Evolutionary conservation across 2,329 filamentous ascomycete genomes (phyloP).

Genomic region (Talaromyces sp.): DNA sequence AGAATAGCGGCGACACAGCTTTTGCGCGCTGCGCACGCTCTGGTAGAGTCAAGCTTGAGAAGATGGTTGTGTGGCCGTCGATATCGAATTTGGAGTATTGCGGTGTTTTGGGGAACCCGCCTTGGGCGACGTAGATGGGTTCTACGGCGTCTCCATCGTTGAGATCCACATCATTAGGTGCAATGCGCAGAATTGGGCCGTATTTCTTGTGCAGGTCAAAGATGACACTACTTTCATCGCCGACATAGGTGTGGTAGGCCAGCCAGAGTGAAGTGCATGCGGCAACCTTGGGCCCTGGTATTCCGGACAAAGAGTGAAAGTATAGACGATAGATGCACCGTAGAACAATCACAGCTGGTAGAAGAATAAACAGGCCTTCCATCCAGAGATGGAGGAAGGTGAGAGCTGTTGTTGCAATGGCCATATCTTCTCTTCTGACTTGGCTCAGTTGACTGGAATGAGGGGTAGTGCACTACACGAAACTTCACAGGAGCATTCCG

Average conservation of each 20-base stretch:
- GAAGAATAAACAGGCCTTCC: neutral
- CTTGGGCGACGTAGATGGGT: conserved; percentile 48
- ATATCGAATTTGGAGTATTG: conserved; percentile 55
- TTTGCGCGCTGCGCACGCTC: conserved; percentile 47
- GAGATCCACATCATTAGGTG: conserved; percentile 39
- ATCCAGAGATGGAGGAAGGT: neutral
- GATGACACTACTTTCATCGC: conserved; percentile 22
- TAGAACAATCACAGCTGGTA: neutral
- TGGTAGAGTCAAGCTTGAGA: conserved; percentile 42
- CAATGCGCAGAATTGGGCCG: conserved; percentile 30
- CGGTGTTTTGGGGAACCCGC: conserved; percentile 50
- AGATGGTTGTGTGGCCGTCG: conserved; percentile 52
- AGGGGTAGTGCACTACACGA: neutral
- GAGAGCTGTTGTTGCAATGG: neutral
- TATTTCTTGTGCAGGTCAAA: conserved; percentile 25
- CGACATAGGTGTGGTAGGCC: conserved; percentile 26
- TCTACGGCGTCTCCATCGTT: conserved; percentile 43
- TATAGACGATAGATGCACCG: conserved; percentile 25
- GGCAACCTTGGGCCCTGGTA: conserved; percentile 31
- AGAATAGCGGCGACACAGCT: conserved; percentile 48
- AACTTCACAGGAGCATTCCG: neutral
- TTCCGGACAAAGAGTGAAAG: conserved; percentile 26
- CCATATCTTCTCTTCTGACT: neutral
- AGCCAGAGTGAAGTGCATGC: conserved; percentile 26
- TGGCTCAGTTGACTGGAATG: neutral